Evolutionary conservation across 2,329 filamentous ascomycete species (phyloP), one percentile per base, ranked within the genome.

Genomic region (Cytospora leucostoma): DNA sequence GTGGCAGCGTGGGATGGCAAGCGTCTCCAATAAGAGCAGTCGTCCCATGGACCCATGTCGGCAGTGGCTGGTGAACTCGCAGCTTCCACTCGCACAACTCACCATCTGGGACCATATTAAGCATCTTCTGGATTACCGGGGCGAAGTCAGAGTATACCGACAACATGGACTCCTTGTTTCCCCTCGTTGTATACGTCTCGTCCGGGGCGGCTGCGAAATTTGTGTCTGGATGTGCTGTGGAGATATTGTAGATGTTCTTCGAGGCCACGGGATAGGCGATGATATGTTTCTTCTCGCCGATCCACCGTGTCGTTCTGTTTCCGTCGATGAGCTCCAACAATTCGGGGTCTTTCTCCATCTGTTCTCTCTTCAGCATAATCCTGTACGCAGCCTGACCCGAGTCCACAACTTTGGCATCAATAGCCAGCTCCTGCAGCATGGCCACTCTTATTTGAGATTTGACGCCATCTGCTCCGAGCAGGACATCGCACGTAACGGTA

Each of bases 71-170:
- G 70, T 89, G 85, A 5, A 85, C 82, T 33, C 85, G 77, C 52
- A 90, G 75, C 67, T 85, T 86, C 84, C 87, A 90, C 71, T 90
- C 86, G 67, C 86, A 84, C 6, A 90, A 82, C 67, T 87, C 85
- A 6, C 82, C 84, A n/a, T 85, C 86, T 0, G 85, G 85, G 0
- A 88, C 86, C 17, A 86, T 76, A 65, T 85, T 77, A 15, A 89
- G 76, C 82, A 89, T 83, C 27, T 81, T 79, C 65, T 82, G 81
- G 2, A 89, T 80, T 70, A 82, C 80, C 1, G 86, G 85, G 62
- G 83, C 87, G 71, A 88, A 90, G 63, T 84, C 84, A 1, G 72
- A 72, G 69, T 83, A 90, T 0, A 86, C 81, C 1, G 79, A 71
- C 66, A 88, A 70, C 85, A 90, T 88, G 13, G 80, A 80, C 55